Evolutionary conservation across 345 rosid species (phyloP).

Genomic region (Raphanus raphanistrum): DNA sequence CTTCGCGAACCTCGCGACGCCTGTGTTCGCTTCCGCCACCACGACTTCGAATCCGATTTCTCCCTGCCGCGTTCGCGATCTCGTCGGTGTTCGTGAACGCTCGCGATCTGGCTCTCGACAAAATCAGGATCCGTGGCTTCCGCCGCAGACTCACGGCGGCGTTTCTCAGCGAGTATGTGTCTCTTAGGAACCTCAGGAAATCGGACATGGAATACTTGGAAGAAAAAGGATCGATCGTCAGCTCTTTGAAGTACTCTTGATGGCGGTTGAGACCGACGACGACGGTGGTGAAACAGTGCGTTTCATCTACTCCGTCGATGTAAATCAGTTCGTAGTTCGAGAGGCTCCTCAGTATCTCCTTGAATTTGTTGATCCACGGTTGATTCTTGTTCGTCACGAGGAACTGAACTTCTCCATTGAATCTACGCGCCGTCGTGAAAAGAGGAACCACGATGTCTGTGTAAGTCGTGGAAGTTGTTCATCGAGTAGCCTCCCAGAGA

Average conservation of each 20-base stretch:
- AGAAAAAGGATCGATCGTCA: constrained; percentile 53
- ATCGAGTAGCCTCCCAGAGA: constrained; percentile 73
- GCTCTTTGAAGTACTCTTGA: constrained; percentile 44
- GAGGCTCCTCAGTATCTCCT: constrained; percentile 40
- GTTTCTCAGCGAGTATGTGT: constrained; percentile 51
- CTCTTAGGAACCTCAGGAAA: constrained; percentile 57
- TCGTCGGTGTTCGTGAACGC: constrained; percentile 50
- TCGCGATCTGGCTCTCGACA: constrained; percentile 59
- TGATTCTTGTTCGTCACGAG: constrained; percentile 52
- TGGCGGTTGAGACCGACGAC: constrained; percentile 64
- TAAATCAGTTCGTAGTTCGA: constrained; percentile 56
- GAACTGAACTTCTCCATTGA: constrained; percentile 60
- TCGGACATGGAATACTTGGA: constrained; percentile 55
- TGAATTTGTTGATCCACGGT: constrained; percentile 57
- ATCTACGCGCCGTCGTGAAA: constrained; percentile 53
- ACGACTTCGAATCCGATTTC: constrained; percentile 52
- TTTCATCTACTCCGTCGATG: constrained; percentile 50
- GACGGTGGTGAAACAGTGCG: constrained; percentile 60
- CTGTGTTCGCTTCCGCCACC: constrained; percentile 54
- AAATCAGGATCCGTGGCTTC: constrained; percentile 57
- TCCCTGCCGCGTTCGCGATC: constrained; percentile 46
- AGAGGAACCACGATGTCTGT: constrained; percentile 70
- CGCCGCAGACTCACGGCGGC: constrained; percentile 24
- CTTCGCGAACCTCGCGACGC: constrained; percentile 45
- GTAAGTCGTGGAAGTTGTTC: constrained; percentile 82